Evolutionary conservation across 805 yeast species (phyloP).

Genomic region (Yamadazyma sp.): DNA sequence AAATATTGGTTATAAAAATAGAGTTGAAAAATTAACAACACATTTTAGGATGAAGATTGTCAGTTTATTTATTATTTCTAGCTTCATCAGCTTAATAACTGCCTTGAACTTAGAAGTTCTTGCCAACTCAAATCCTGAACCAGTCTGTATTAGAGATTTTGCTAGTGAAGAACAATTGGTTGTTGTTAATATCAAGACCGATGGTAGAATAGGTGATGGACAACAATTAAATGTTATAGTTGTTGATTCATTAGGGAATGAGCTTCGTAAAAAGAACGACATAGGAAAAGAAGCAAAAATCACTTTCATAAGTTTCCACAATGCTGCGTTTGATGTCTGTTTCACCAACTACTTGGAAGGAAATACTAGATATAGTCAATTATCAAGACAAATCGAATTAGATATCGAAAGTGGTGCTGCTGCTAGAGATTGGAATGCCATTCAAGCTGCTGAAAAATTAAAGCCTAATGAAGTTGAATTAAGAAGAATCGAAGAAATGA

Average conservation of each 20-base stretch:
- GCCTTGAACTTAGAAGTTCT: slow-evolving; percentile 54
- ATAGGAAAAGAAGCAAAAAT: slow-evolving; percentile 68
- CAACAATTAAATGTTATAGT: slow-evolving; percentile 69
- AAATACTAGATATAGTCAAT: slow-evolving; percentile 33
- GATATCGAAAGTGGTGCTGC: slow-evolving; percentile 95
- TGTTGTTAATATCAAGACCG: slow-evolving; percentile 73
- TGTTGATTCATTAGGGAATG: slow-evolving; percentile 80
- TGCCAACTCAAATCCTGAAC: slow-evolving; percentile 46
- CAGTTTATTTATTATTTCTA: slow-evolving; percentile 8
- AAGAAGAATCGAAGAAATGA: slow-evolving; percentile 80
- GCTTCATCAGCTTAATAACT: slow-evolving; percentile 22
- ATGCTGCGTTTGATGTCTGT: slow-evolving; percentile 88
- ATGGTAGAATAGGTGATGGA: slow-evolving; percentile 83
- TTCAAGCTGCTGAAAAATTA: slow-evolving; percentile 89
- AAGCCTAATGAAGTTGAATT: slow-evolving; percentile 90
- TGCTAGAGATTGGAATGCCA: slow-evolving; percentile 96
- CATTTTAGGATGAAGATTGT: slow-evolving; percentile 10
- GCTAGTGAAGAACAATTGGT: slow-evolving; percentile 82
- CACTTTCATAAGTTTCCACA: slow-evolving; percentile 80
- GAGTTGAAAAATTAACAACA: neutral
- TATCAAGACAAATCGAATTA: slow-evolving; percentile 73
- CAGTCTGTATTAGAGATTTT: slow-evolving; percentile 90
- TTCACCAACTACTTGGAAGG: slow-evolving; percentile 60
- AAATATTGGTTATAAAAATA: neutral
- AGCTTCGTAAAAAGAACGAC: slow-evolving; percentile 70